phyloP scores from a whole-genome alignment of 805 yeast genomes.

The Torulaspora franciscae region DNA sequence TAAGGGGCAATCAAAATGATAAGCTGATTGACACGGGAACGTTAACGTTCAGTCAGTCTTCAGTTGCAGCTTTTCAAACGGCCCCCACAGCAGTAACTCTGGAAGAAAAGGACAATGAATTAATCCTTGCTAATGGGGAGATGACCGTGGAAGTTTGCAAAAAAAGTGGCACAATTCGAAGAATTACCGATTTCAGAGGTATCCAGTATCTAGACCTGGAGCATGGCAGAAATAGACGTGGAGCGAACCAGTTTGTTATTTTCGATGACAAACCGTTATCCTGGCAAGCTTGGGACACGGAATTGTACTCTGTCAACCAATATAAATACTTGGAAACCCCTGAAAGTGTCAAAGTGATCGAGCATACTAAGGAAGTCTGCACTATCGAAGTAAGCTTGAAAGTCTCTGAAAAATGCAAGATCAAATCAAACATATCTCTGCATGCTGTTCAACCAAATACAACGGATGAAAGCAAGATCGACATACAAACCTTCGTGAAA shows the following conservation, averaged over 20 bases:
- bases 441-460: constrained; percentile 42
- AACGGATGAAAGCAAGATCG: constrained; percentile 40
- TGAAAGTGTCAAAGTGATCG: constrained; percentile 35
- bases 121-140: constrained; percentile 55
- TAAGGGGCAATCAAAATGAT: constrained; percentile 18
- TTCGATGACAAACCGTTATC: constrained; percentile 87
- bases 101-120: constrained; percentile 35
- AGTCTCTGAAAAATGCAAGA: constrained; percentile 52
- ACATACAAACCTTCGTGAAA: constrained; percentile 56
- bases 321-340: constrained; percentile 44
- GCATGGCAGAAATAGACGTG: constrained; percentile 49
- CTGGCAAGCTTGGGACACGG: constrained; percentile 98
- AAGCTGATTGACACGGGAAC: constrained; percentile 42
- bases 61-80: constrained; percentile 22
- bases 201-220: constrained; percentile 64
- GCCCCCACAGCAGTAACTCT: constrained; percentile 4
- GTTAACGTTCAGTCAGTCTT: constrained; percentile 54
- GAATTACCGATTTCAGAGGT: constrained; percentile 56
- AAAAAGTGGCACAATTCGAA: constrained; percentile 56
- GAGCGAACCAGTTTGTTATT: constrained; percentile 77
- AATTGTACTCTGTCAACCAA: constrained; percentile 76
- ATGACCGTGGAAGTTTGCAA: constrained; percentile 51
- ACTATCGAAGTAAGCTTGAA: constrained; percentile 58
- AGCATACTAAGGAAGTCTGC: constrained; percentile 49
- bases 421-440: constrained; percentile 66